Conservation (phyloP, 164 flowering plant genomes). For the Vitis riparia region DNA sequence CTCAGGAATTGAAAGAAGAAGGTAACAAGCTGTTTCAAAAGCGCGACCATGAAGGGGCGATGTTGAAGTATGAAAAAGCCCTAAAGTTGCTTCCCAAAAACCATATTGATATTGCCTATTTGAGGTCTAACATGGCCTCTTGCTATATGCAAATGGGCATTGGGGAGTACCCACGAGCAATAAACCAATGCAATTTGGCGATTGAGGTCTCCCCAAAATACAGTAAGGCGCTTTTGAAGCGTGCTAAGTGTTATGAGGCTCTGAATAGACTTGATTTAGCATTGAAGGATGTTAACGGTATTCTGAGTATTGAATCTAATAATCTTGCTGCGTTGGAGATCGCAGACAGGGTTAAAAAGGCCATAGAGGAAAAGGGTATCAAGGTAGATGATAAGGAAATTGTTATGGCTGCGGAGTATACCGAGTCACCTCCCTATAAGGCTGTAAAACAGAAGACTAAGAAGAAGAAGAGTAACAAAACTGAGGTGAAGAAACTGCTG, state of each 20-base stretch:
- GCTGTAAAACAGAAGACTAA: conserved; percentile 25
- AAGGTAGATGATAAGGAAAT: conserved; percentile 30
- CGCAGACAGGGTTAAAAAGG: conserved; percentile 30
- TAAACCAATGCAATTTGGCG: conserved; percentile 45
- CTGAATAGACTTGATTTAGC: conserved; percentile 48
- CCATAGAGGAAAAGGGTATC: conserved; percentile 33
- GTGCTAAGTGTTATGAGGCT: conserved; percentile 46
- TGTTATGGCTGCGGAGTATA: conserved; percentile 11
- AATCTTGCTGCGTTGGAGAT: conserved; percentile 39
- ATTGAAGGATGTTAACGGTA: conserved; percentile 35
- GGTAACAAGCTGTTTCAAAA: conserved; percentile 45
- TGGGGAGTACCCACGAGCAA: conserved; percentile 48
- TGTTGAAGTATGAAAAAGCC: conserved; percentile 50
- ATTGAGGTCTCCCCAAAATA: conserved; percentile 41
- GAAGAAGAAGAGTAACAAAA: conserved; percentile 31
- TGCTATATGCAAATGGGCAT: conserved; percentile 55
- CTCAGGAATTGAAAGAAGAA: conserved; percentile 51
- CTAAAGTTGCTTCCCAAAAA: conserved; percentile 39
- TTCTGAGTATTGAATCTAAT: conserved; percentile 38
- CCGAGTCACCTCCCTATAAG: conserved; percentile 12
- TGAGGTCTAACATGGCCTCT: conserved; percentile 43
- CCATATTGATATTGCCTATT: conserved; percentile 47
- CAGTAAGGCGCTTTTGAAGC: conserved; percentile 42
- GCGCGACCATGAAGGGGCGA: conserved; percentile 52
- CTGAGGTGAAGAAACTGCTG: background rate